phyloP scores from a whole-genome alignment of 2,329 filamentous ascomycete species.

The Didymella segeticola region DNA sequence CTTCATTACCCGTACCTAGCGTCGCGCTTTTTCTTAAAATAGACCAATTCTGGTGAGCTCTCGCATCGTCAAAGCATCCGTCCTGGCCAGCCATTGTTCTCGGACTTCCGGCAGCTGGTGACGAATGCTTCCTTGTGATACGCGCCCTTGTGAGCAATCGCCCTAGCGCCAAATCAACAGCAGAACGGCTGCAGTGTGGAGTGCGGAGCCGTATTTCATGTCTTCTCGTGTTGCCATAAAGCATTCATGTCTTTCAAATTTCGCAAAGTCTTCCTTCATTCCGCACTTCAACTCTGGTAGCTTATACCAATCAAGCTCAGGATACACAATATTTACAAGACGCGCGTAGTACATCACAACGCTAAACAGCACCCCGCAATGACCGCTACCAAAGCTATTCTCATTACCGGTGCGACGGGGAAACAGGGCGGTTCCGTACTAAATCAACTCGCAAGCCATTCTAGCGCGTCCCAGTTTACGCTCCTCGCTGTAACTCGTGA shows the following conservation, averaged over 20 bases:
- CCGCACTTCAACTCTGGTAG: neutral
- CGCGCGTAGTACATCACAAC: neutral
- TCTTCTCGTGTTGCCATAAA: neutral
- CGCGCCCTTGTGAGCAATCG: constrained; percentile 3
- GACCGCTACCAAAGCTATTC: constrained; percentile 48
- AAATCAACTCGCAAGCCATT: constrained; percentile 48
- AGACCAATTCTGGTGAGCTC: neutral
- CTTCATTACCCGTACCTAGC: neutral
- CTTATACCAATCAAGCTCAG: neutral
- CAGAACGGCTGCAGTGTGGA: constrained; percentile 3
- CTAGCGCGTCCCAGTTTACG: constrained; percentile 49
- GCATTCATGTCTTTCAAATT: neutral
- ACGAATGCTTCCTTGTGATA: constrained; percentile 5
- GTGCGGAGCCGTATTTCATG: constrained; percentile 15
- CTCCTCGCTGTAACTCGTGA: constrained; percentile 69
- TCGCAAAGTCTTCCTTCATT: neutral
- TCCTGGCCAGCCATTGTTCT: neutral
- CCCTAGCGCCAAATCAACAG: constrained; percentile 2
- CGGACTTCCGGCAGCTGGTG: constrained; percentile 10
- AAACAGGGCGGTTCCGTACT: constrained; percentile 57
- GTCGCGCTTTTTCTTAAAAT: neutral
- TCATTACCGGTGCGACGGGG: constrained; percentile 56
- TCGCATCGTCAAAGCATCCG: neutral
- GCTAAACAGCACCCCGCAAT: constrained; percentile 25
- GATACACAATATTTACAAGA: neutral